These are phyloP conservation scores for Cercospora sesami DNA, from an alignment of 2,329 filamentous ascomycete species.

Conservation along the genomic window DNA sequence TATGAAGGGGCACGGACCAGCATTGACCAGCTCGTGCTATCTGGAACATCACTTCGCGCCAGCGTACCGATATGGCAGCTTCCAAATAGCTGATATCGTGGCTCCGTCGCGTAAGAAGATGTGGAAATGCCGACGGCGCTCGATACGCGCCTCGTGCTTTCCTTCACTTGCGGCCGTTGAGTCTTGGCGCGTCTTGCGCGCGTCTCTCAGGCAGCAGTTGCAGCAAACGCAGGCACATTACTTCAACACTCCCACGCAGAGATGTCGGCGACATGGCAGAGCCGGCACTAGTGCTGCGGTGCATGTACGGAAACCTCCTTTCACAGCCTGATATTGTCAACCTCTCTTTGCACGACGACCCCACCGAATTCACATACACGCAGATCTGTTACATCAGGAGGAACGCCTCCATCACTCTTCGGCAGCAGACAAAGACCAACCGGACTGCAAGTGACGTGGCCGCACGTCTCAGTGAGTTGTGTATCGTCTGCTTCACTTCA, in stretches of 20 bases:
- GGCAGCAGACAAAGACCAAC: background rate
- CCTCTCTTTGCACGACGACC: background rate
- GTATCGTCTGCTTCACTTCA: background rate
- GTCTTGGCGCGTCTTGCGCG: background rate
- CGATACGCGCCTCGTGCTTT: background rate
- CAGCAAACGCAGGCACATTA: background rate
- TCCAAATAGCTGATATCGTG: background rate
- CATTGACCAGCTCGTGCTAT: background rate
- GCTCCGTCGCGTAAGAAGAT: background rate
- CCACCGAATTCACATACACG: conserved; percentile 1
- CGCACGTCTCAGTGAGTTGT: conserved; percentile 3
- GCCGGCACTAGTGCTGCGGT: conserved; percentile 2
- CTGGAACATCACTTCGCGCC: background rate
- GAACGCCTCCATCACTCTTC: background rate
- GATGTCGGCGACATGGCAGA: background rate
- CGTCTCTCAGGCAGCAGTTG: background rate
- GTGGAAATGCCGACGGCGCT: background rate
- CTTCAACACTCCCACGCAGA: background rate
- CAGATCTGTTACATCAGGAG: conserved; percentile 1
- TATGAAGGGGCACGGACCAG: conserved; percentile 13
- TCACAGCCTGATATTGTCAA: background rate
- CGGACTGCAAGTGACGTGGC: background rate
- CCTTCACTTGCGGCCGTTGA: background rate
- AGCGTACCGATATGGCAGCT: background rate
- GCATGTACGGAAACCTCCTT: conserved; percentile 6